A percentile compares a stretch with the other conserved stretches of the same genome.
Evolutionary conservation across 129 eudicot genomes (phyloP).

Genomic region (Glebionis coronaria): DNA sequence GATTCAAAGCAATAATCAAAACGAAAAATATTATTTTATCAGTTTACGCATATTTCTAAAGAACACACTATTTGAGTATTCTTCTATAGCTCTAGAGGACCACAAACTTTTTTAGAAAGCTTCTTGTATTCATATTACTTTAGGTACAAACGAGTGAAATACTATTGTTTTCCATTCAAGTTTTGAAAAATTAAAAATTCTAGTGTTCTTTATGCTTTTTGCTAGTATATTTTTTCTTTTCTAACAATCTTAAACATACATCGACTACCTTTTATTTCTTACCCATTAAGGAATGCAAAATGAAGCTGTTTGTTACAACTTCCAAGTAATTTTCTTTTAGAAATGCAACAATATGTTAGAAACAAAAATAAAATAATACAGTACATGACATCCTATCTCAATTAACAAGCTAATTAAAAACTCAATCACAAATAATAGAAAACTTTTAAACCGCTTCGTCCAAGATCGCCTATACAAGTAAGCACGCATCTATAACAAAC

Average conservation of each 20-base stretch:
- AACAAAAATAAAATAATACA: too few relatives aligned
- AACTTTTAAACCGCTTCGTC: background rate
- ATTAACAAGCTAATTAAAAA: too few relatives aligned
- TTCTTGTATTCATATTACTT: constrained; percentile 18
- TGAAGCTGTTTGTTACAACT: background rate
- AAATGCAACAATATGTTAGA: too few relatives aligned
- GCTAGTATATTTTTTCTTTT: background rate
- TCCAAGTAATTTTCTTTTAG: too few relatives aligned
- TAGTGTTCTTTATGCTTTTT: background rate
- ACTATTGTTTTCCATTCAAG: constrained; percentile 13
- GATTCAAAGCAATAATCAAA: too few relatives aligned
- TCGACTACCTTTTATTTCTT: constrained; percentile 25
- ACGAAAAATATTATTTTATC: background rate
- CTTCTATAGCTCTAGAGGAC: constrained; percentile 6
- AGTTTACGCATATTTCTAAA: background rate
- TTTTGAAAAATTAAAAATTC: background rate
- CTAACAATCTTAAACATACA: constrained; percentile 13
- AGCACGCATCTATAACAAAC: constrained; percentile 12
- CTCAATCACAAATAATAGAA: background rate
- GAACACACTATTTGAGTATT: background rate
- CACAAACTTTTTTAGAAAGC: constrained; percentile 5
- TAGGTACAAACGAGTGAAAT: background rate
- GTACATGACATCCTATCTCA: too few relatives aligned
- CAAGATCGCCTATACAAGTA: constrained; percentile 4
- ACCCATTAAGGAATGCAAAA: constrained; percentile 17